Percentiles rank a stretch among this genome's conserved stretches.
phyloP scores from a whole-genome alignment of 352 stramenopile species.

The Globisporangium solare region DNA sequence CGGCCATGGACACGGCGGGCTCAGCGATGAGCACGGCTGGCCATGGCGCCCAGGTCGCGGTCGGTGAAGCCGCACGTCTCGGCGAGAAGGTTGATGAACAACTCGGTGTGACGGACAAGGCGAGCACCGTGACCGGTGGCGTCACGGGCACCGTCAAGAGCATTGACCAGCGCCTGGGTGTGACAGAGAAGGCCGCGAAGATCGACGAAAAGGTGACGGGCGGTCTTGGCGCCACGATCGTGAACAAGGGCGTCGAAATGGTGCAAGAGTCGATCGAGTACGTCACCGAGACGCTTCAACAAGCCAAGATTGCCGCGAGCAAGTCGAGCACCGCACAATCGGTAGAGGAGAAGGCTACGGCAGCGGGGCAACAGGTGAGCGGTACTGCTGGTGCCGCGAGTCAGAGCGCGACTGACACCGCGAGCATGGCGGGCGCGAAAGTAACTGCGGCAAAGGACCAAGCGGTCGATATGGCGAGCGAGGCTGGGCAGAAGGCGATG shows the following conservation, averaged over 20 bases:
- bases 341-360: constrained; percentile 26
- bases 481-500: too few relatives aligned
- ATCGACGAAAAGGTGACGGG: constrained; percentile 65
- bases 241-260: constrained; percentile 54
- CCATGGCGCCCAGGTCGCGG: constrained; percentile 25
- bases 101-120: constrained; percentile 36
- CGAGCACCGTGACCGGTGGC: constrained; percentile 18
- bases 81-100: constrained; percentile 53
- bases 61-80: constrained; percentile 37
- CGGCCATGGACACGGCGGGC: too few relatives aligned
- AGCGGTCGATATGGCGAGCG: not conserved
- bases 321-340: constrained; percentile 36
- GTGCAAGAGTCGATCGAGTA: constrained; percentile 63
- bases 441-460: constrained; percentile 13
- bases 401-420: too few relatives aligned
- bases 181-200: constrained; percentile 47
- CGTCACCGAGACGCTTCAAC: constrained; percentile 53
- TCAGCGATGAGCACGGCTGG: constrained; percentile 19
- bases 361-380: not conserved
- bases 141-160: constrained; percentile 47
- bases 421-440: constrained; percentile 8
- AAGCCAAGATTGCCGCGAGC: constrained; percentile 47
- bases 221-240: constrained; percentile 44
- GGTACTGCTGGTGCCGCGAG: not conserved
- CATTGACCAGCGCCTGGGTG: constrained; percentile 48